A percentile compares a stretch with the other conserved stretches of the same genome.
Conservation (phyloP, 1,139 yeast genomes). For the Saccharomyces hybrid region DNA sequence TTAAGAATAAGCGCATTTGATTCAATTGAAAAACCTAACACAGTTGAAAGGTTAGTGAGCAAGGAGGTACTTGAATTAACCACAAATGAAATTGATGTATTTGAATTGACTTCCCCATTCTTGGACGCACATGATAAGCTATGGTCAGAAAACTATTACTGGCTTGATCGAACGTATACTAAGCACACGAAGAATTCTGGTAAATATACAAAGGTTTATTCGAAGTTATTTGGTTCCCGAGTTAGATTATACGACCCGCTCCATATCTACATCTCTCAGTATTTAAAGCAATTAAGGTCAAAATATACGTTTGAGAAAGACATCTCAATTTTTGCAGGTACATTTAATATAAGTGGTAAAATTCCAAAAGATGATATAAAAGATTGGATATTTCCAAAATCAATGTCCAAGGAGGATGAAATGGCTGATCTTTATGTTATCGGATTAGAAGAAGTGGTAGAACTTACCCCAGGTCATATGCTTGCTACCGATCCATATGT, state of each 20-base stretch:
- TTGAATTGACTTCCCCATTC: conserved; percentile 37
- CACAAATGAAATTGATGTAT: conserved; percentile 43
- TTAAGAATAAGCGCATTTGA: conserved; percentile 60
- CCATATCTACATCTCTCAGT: conserved; percentile 57
- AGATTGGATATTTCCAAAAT: conserved; percentile 51
- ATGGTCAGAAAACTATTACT: conserved; percentile 56
- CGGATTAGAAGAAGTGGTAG: conserved; percentile 91
- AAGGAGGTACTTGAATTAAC: conserved; percentile 57
- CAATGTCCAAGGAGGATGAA: conserved; percentile 16
- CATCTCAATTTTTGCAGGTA: conserved; percentile 52
- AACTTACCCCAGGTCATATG: conserved; percentile 84
- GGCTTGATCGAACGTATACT: conserved; percentile 38
- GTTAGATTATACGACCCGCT: conserved; percentile 59
- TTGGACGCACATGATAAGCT: conserved; percentile 46
- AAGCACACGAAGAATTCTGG: conserved; percentile 29
- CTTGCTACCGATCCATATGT: conserved; percentile 70
- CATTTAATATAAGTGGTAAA: conserved; percentile 66
- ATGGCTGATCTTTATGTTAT: conserved; percentile 66
- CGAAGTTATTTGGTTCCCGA: conserved; percentile 29
- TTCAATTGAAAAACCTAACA: conserved; percentile 56
- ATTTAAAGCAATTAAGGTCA: conserved; percentile 41
- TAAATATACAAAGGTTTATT: conserved; percentile 26
- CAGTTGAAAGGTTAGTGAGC: conserved; percentile 50
- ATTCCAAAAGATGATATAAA: conserved; percentile 45
- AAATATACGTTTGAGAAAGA: conserved; percentile 48